Evolutionary conservation across 345 rosid genomes (phyloP).

Genomic region (Euphorbia lathyris): DNA sequence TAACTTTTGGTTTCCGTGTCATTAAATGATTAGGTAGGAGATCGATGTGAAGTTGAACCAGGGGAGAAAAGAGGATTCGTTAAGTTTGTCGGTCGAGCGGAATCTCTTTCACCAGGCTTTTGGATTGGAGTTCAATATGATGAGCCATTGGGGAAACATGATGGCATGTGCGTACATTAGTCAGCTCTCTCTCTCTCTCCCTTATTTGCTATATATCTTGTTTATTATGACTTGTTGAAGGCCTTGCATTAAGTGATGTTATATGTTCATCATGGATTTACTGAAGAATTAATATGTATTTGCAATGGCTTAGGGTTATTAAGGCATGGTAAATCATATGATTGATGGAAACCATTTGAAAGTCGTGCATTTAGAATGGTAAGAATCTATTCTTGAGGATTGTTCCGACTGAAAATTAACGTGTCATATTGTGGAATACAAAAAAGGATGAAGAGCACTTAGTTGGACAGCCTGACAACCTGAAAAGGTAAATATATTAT

Average conservation of each 20-base stretch:
- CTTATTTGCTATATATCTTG: not conserved
- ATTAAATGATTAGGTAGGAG: constrained; percentile 52
- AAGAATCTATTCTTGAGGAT: not conserved
- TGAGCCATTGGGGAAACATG: constrained; percentile 95
- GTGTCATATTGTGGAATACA: not conserved
- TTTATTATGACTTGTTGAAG: not conserved
- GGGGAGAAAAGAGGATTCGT: constrained; percentile 89
- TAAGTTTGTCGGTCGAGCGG: constrained; percentile 78
- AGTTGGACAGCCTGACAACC: not conserved
- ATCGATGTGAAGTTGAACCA: constrained; percentile 89
- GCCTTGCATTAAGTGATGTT: not conserved
- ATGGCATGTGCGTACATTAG: constrained; percentile 63
- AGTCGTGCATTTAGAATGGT: not conserved
- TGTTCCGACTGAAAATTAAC: not conserved
- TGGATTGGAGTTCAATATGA: constrained; percentile 96
- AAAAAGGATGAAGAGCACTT: not conserved
- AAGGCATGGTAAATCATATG: not conserved
- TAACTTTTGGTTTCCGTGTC: not conserved
- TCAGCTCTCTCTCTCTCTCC: not conserved
- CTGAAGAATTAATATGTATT: not conserved
- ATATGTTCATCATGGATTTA: not conserved
- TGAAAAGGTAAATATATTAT: not conserved
- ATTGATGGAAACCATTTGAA: not conserved
- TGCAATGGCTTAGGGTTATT: not conserved
- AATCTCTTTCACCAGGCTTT: constrained; percentile 74